Base-by-base conservation (phyloP, 441 rosid species). In the Euphorbia schlechtendalii region DNA sequence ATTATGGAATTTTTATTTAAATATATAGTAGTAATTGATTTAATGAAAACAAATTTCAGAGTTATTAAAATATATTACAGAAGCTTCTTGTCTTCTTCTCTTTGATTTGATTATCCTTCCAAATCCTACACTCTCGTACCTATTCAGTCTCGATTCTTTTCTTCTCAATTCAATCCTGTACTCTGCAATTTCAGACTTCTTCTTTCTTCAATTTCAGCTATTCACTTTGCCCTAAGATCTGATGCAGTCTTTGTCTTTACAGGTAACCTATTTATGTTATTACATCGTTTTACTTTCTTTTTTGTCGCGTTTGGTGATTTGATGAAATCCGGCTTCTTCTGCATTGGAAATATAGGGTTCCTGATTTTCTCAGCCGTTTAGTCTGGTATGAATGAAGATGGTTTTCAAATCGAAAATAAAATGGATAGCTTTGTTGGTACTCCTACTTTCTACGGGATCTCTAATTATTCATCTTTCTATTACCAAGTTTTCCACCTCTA, bases 391-490 rank as follows among this genome's bases (percentile, higher is more conserved):
- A 72, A 15, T 63, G 67, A 59, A 66, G 66, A 74, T 64, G 82
- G 82, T 85, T 71, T 83, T 88, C 78, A 86, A 84, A 82, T 90
- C 97, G 41, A 90, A 84, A 78, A 88, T 95, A 65, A 95, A 95
- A 76, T 84, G 93, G 96, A 78, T 88, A 59, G 93, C 95, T 64
- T 78, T 92, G 0, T 71, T 87, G 28, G 93, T 90, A 34, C 71
- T 92, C 66, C 71, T 83, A 59, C 72, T 95, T 63, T 95, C 99
- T 22, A 76, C 82, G 66, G 96, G 81, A 74, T 95, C 97, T 67
- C 73, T 95, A 32, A 58, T 92, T 76, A 73, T 81, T 74, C 99
- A 90, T 72, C 89, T 92, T 40, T 90, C 84, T 3, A 77, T 95
- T 46, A 87, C 98, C 41, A 92, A 90, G 87, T 76, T 80, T 75